Conservation (phyloP, 1,284 basidiomycete species). For the Ceratobasidium sp. region DNA sequence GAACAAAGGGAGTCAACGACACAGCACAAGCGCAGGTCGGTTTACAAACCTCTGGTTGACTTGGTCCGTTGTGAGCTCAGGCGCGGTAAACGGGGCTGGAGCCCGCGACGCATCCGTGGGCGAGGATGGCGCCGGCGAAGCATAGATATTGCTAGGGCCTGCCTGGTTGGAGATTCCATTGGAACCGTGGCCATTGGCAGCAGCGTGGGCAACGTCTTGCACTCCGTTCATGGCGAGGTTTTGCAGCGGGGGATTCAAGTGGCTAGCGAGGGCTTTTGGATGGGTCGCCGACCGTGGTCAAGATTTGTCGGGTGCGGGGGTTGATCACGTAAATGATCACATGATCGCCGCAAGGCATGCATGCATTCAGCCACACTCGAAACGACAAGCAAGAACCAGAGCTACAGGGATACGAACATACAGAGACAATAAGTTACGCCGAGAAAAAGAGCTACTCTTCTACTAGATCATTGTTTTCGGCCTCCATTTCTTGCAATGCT, state of each 20-base stretch:
- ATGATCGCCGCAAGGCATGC: slow-evolving; percentile 34
- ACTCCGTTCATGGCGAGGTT: slow-evolving; percentile 25
- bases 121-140: slow-evolving; percentile 37
- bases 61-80: slow-evolving; percentile 34
- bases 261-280: slow-evolving; percentile 24
- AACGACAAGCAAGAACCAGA: slow-evolving; percentile 1
- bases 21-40: slow-evolving; percentile 3
- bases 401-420: slow-evolving; percentile 4
- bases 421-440: slow-evolving; percentile 26
- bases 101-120: slow-evolving; percentile 30
- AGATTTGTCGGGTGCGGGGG: slow-evolving; percentile 38
- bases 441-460: slow-evolving; percentile 31
- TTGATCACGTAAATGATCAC: slow-evolving; percentile 35
- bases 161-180: slow-evolving; percentile 36
- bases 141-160: slow-evolving; percentile 35
- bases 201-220: slow-evolving; percentile 21
- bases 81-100: slow-evolving; percentile 16
- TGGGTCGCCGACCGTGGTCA: slow-evolving; percentile 8
- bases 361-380: slow-evolving; percentile 10
- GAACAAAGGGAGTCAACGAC: slow-evolving; percentile 28
- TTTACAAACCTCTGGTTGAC: slow-evolving; percentile 32
- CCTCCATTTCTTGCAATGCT: slow-evolving; percentile 74
- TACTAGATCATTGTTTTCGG: slow-evolving; percentile 44
- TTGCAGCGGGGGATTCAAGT: slow-evolving; percentile 6
- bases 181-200: slow-evolving; percentile 24